Evolutionary conservation across 2,329 filamentous ascomycete species (phyloP).

Genomic region (Fusarium hostae): DNA sequence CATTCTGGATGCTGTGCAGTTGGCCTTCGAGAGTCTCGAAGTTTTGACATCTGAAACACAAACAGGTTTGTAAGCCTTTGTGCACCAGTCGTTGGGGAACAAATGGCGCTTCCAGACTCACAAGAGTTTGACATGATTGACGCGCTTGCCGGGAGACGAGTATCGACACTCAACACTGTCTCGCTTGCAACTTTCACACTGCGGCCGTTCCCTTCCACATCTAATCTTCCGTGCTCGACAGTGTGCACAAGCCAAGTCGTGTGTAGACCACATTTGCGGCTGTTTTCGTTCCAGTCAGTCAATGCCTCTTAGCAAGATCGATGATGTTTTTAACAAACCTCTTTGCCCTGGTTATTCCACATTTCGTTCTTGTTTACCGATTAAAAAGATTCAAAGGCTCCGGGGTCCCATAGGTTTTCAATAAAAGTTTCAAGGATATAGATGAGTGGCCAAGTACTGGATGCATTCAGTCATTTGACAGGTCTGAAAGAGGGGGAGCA

Average conservation of each 20-base stretch:
- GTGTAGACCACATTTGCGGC: conserved; percentile 45
- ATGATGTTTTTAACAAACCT: conserved; percentile 33
- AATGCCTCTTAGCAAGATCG: not conserved
- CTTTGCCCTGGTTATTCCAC: conserved; percentile 42
- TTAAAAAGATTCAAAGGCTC: not conserved
- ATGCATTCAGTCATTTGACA: not conserved
- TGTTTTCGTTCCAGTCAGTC: conserved; percentile 34
- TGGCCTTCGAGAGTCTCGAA: conserved; percentile 45
- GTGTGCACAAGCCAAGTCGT: conserved; percentile 45
- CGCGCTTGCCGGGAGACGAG: conserved; percentile 45
- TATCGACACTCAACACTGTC: conserved; percentile 46
- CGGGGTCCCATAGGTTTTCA: not conserved
- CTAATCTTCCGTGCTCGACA: conserved; percentile 45
- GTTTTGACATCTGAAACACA: conserved; percentile 43
- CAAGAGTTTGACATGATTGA: conserved; percentile 46
- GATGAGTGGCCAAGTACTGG: not conserved
- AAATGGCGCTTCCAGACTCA: conserved; percentile 31
- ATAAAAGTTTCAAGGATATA: conserved; percentile 10
- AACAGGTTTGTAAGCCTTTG: conserved; percentile 30
- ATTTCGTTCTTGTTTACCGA: conserved; percentile 11
- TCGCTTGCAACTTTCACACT: conserved; percentile 46
- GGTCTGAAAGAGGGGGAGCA: conserved; percentile 9
- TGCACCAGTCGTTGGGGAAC: not conserved
- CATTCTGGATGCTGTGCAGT: conserved; percentile 42
- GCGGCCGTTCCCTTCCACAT: conserved; percentile 43